A percentile compares a stretch with the other conserved stretches of the same genome.
phyloP scores from a whole-genome alignment of 257 asterid genomes.

The Ligustrum vulgare region DNA sequence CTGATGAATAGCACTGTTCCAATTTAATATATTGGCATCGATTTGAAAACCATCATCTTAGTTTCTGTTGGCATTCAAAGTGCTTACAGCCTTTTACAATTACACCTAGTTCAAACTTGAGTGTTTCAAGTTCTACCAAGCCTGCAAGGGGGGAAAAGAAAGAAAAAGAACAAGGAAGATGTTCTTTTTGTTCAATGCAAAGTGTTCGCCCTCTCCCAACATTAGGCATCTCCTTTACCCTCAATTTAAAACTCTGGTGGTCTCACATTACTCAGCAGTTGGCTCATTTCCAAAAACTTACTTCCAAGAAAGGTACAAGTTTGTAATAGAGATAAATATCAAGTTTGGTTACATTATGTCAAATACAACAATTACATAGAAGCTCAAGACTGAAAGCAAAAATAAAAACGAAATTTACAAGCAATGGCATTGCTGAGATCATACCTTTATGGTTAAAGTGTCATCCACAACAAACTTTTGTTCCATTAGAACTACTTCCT shows the following conservation, averaged over 20 bases:
- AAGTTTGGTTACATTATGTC: not conserved
- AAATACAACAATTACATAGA: conserved; percentile 7
- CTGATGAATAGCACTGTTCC: too few species aligned
- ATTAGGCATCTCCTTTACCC: not conserved
- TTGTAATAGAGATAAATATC: not conserved
- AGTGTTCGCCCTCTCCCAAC: not conserved
- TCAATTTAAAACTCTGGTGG: conserved; percentile 14
- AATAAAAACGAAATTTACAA: not conserved
- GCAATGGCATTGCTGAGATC: conserved; percentile 13
- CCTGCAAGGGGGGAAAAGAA: not conserved
- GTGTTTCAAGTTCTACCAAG: not conserved
- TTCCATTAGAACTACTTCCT: conserved; percentile 95
- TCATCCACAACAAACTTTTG: conserved; percentile 88
- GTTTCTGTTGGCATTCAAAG: not conserved
- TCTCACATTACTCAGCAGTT: conserved; percentile 3
- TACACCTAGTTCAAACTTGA: not conserved
- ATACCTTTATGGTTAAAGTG: conserved; percentile 64
- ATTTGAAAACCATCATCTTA: not conserved
- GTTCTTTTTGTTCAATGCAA: not conserved
- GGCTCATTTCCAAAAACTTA: not conserved
- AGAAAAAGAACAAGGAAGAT: not conserved
- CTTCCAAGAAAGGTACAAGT: not conserved
- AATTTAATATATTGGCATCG: not conserved
- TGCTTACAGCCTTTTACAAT: not conserved
- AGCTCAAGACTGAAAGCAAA: conserved; percentile 5